Evolutionary conservation across 2,329 filamentous ascomycete genomes (phyloP), one percentile per base, ranked within the genome.

Genomic region (Clonostachys chloroleuca): DNA sequence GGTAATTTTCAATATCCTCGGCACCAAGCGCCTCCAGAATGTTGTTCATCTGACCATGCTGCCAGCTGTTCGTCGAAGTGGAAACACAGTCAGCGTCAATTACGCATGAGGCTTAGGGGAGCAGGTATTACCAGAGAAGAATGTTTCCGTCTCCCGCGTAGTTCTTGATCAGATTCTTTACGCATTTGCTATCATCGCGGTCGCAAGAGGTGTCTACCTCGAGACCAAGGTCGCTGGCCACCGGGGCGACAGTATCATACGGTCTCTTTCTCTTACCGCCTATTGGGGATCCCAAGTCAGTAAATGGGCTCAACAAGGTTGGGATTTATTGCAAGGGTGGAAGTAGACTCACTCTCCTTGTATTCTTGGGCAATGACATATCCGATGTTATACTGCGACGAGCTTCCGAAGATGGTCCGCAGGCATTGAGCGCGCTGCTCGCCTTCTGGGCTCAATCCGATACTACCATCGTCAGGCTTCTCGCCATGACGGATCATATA

Each of bases 401-500:
- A 57, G 1, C 63, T 58, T 1, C 78, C 77, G 55, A 85, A 85
- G 1, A 84, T 76, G 9, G 53, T 65, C 12, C 75, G 66, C n/a
- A 85, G 63, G 52, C 81, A 84, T 55, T 84, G 75, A 0, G 81
- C 77, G 14, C 81, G 76, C 59, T 80, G 49, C 46, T 71, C 52
- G n/a, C 81, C 81, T 49, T 72, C 55, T 0, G 68, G 53, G 47
- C 61, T 79, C 42, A 84, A 65, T 3, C 79, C 80, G 36, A 42
- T 65, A 14, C 67, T 68, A 14, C 17, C 17, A 45, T 74, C 63
- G 5, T 70, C 69, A 2, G 81, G 80, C 61, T 85, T 85, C 60
- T 85, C 81, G 49, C 81, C 81, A 52, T 85, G 81, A 16, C 81
- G 76, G 58, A 85, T 84, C 9, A 84, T 63, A 57, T 82, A 85